A percentile compares a stretch with the other conserved stretches of the same genome.
Evolutionary conservation across 2,329 filamentous ascomycete genomes (phyloP).

Genomic region (Septoria petroselini): DNA sequence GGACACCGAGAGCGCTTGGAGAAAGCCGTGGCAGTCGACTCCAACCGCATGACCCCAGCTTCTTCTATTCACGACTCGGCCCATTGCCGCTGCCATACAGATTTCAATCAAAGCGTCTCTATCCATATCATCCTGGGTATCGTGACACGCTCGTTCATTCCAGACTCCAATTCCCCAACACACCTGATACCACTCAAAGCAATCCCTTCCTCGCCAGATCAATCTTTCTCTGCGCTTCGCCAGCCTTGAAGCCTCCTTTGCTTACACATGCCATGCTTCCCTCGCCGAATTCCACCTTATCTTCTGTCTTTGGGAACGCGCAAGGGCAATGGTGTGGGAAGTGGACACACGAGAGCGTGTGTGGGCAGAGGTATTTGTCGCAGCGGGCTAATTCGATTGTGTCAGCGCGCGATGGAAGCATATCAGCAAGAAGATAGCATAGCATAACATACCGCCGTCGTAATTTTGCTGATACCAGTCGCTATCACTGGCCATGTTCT

Average conservation of each 20-base stretch:
- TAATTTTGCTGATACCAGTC: constrained; percentile 72
- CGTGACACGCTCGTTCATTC: background rate
- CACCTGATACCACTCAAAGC: constrained; percentile 47
- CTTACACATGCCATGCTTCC: constrained; percentile 71
- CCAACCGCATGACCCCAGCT: no score
- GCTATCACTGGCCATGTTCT: constrained; percentile 83
- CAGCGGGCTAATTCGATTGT: constrained; percentile 62
- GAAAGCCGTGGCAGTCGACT: constrained; percentile 8
- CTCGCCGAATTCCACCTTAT: constrained; percentile 68
- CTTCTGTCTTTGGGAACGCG: constrained; percentile 64
- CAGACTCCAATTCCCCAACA: background rate
- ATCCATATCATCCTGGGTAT: constrained; percentile 7
- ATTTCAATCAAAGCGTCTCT: background rate
- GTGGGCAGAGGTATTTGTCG: constrained; percentile 90
- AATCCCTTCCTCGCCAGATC: constrained; percentile 77
- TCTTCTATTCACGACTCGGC: no score
- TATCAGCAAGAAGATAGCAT: no score
- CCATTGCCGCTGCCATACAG: background rate
- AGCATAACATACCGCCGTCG: constrained; percentile 55
- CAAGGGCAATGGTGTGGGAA: constrained; percentile 98
- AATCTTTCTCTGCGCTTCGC: constrained; percentile 70
- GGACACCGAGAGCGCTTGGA: constrained; percentile 47
- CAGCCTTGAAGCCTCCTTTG: constrained; percentile 69
- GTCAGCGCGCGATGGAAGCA: background rate
- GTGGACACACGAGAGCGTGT: constrained; percentile 90